Evolutionary conservation across 2,329 filamentous ascomycete species (phyloP).

Genomic region (Scytalidium lignicola): DNA sequence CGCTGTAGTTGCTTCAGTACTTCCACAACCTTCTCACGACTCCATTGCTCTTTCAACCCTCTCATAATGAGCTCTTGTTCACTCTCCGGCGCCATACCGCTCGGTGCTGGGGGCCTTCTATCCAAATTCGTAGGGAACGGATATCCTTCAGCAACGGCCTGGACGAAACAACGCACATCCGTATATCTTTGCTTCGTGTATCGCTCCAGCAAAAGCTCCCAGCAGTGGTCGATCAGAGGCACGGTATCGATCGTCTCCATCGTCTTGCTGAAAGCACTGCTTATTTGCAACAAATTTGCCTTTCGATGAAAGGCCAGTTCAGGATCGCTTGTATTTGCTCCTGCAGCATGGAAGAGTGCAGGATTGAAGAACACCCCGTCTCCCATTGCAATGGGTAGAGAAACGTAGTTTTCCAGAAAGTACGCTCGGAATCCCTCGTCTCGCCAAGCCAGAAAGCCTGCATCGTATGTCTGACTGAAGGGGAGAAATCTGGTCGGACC

Average conservation of each 20-base stretch:
- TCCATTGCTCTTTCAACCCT: slow-evolving; percentile 38
- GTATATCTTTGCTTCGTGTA: slow-evolving; percentile 36
- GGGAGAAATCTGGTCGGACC: slow-evolving; percentile 58
- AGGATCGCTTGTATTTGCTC: slow-evolving; percentile 42
- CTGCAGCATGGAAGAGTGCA: slow-evolving; percentile 58
- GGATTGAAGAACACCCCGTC: slow-evolving; percentile 63
- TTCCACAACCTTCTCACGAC: slow-evolving; percentile 33
- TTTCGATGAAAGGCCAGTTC: slow-evolving; percentile 39
- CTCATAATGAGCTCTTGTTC: slow-evolving; percentile 48
- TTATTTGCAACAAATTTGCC: slow-evolving; percentile 59
- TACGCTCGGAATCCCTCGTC: slow-evolving; percentile 45
- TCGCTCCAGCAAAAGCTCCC: slow-evolving; percentile 32
- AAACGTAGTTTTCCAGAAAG: slow-evolving; percentile 48
- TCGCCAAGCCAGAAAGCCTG: slow-evolving; percentile 55
- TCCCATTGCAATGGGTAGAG: slow-evolving; percentile 46
- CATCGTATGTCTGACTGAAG: slow-evolving; percentile 51
- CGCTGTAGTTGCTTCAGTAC: slow-evolving; percentile 26
- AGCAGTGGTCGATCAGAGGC: slow-evolving; percentile 41
- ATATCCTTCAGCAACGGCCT: slow-evolving; percentile 52
- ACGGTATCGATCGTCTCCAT: slow-evolving; percentile 57
- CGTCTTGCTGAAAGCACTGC: slow-evolving; percentile 55
- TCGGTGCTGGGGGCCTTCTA: slow-evolving; percentile 46
- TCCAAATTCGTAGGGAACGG: slow-evolving; percentile 60
- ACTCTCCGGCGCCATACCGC: slow-evolving; percentile 55
- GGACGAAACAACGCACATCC: slow-evolving; percentile 39